A percentile compares a stretch with the other conserved stretches of the same genome.
Conservation (phyloP, 164 flowering plant species). For the Vitis riparia region DNA sequence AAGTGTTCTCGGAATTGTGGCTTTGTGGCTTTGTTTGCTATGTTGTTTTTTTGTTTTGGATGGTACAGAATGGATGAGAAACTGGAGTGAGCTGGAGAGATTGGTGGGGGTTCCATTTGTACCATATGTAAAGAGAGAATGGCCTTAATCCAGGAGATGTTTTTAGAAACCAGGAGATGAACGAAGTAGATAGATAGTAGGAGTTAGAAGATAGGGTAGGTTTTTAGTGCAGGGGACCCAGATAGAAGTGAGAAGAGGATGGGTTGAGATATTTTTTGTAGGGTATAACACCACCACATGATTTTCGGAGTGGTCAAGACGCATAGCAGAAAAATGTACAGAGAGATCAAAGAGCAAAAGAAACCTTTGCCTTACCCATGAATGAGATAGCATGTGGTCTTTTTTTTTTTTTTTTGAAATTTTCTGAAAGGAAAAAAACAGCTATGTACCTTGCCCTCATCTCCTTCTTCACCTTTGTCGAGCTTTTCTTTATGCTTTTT, state of each 20-base stretch:
- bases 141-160: background rate
- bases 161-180: background rate
- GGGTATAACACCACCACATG: conserved; percentile 6
- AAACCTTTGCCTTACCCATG: background rate
- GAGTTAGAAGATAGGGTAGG: background rate
- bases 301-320: conserved; percentile 1
- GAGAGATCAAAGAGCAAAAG: background rate
- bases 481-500: too few relatives aligned
- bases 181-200: too few relatives aligned
- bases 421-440: too few relatives aligned
- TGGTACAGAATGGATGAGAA: background rate
- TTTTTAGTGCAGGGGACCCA: background rate
- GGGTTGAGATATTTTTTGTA: conserved; percentile 1
- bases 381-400: background rate
- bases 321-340: conserved; percentile 8
- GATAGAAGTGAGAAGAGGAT: background rate
- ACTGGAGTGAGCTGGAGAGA: too few relatives aligned
- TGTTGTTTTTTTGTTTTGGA: background rate
- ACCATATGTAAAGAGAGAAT: background rate
- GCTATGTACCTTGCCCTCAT: too few relatives aligned
- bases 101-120: background rate
- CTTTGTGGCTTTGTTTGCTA: background rate
- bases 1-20: too few relatives aligned
- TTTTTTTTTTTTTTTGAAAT: too few relatives aligned
- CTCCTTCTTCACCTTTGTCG: too few relatives aligned